phyloP scores from a whole-genome alignment of 2,329 filamentous ascomycete genomes.

The Monosporascus sp. region DNA sequence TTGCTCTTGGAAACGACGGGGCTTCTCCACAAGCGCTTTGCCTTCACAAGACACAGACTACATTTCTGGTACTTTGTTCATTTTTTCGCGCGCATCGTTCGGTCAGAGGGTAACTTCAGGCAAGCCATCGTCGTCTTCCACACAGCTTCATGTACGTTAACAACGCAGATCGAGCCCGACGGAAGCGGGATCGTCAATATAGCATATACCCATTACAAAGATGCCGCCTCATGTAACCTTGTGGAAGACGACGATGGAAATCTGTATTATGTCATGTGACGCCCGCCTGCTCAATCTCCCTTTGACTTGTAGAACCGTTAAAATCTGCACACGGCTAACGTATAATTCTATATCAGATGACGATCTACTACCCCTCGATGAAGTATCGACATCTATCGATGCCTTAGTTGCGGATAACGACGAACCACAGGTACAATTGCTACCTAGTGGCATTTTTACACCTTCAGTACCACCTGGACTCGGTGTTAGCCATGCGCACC shows the following conservation, averaged over 20 bases:
- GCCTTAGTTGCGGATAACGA: constrained; percentile 58
- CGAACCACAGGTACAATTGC: constrained; percentile 15
- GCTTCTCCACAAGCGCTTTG: constrained; percentile 24
- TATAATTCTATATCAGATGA: constrained; percentile 53
- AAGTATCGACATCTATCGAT: constrained; percentile 60
- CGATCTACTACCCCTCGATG: constrained; percentile 54
- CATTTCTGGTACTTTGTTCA: constrained; percentile 18
- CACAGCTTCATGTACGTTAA: constrained; percentile 63
- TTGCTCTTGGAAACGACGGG: constrained; percentile 30
- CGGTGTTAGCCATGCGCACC: constrained; percentile 33
- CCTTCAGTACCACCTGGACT: constrained; percentile 45
- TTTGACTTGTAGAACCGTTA: constrained; percentile 20
- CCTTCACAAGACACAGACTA: constrained; percentile 26
- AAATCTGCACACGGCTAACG: constrained; percentile 27
- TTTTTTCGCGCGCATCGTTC: constrained; percentile 24
- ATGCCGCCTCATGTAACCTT: constrained; percentile 33
- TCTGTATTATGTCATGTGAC: constrained; percentile 43
- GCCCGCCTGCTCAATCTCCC: constrained; percentile 26
- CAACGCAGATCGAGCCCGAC: constrained; percentile 34
- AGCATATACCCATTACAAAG: constrained; percentile 38
- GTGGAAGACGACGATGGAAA: constrained; percentile 60
- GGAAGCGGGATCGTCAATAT: constrained; percentile 42
- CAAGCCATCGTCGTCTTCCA: constrained; percentile 69
- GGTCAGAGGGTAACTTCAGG: constrained; percentile 46
- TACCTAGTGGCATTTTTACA: constrained; percentile 20